Conservation (phyloP, 228 moss, liverwort and hornwort species). For the Sphagnum fallax region DNA sequence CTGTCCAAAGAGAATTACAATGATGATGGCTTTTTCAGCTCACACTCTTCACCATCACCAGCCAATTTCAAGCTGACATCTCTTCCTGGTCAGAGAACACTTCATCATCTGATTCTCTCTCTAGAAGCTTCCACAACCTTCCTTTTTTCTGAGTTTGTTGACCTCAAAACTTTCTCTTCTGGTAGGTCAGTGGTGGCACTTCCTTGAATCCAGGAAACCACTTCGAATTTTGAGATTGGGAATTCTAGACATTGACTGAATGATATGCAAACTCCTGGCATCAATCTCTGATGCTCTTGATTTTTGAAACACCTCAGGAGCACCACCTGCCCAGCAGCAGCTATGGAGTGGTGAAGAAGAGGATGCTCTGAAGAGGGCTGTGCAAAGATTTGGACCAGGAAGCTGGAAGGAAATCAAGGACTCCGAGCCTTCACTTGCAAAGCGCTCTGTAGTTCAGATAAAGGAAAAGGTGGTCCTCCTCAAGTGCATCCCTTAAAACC, state of each 20-base stretch:
- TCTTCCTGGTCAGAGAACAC: constrained; percentile 21
- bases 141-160: not conserved
- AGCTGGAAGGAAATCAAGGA: constrained; percentile 58
- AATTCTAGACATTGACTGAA: no score
- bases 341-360: constrained; percentile 49
- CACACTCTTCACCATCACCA: constrained; percentile 8
- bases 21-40: constrained; percentile 16
- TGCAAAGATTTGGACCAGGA: constrained; percentile 34
- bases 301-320: constrained; percentile 4
- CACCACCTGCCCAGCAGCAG: constrained; percentile 20
- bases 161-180: not conserved
- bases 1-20: constrained; percentile 19
- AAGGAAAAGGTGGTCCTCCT: constrained; percentile 30
- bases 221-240: no score
- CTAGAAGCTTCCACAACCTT: not conserved
- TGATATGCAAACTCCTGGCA: no score
- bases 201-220: not conserved
- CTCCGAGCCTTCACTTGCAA: constrained; percentile 31
- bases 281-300: no score
- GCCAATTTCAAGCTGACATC: constrained; percentile 25
- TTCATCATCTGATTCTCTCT: not conserved
- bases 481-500: no score
- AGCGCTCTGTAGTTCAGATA: constrained; percentile 34
- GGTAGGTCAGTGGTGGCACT: not conserved
- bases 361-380: constrained; percentile 36